Percentiles rank a stretch among this genome's conserved stretches.
phyloP scores from a whole-genome alignment of 2,329 filamentous ascomycete genomes.

The Colletotrichum ledebouriae region DNA sequence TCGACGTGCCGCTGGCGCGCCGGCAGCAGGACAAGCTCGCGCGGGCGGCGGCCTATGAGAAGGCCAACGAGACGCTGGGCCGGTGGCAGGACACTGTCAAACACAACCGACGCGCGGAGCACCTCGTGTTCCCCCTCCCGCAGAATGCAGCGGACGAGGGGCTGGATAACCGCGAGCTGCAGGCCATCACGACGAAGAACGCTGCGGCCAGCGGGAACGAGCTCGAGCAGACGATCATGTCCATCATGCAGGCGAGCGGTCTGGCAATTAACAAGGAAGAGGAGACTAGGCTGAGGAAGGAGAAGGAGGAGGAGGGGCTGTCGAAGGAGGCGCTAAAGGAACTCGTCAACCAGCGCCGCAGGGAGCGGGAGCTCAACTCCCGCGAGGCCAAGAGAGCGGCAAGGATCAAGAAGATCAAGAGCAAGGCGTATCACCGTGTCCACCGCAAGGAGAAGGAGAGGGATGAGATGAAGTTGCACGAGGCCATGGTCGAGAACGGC shows the following conservation, averaged over 20 bases:
- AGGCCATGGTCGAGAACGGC: slow-evolving; percentile 68
- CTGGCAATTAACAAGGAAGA: slow-evolving; percentile 66
- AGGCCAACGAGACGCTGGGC: slow-evolving; percentile 90
- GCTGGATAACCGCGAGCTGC: slow-evolving; percentile 72
- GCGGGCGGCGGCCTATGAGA: slow-evolving; percentile 85
- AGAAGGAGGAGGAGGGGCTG: slow-evolving; percentile 77
- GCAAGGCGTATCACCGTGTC: slow-evolving; percentile 91
- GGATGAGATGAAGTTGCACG: slow-evolving; percentile 65
- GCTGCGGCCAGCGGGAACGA: slow-evolving; percentile 70
- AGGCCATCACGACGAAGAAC: slow-evolving; percentile 72
- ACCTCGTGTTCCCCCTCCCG: slow-evolving; percentile 87
- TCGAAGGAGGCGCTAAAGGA: slow-evolving; percentile 80
- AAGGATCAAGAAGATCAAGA: slow-evolving; percentile 99
- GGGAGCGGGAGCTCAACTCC: slow-evolving; percentile 86
- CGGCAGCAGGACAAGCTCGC: slow-evolving; percentile 89
- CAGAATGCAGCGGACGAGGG: slow-evolving; percentile 76
- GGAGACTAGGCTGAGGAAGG: slow-evolving; percentile 68
- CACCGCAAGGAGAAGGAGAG: slow-evolving; percentile 81
- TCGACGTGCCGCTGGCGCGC: slow-evolving; percentile 86
- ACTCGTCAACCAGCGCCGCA: slow-evolving; percentile 79
- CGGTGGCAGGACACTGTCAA: slow-evolving; percentile 97
- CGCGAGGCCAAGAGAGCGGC: slow-evolving; percentile 90
- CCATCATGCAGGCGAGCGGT: slow-evolving; percentile 91
- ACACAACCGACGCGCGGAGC: slow-evolving; percentile 90
- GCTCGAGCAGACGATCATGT: slow-evolving; percentile 86